These are phyloP conservation scores for Persicaria maculosa DNA, from an alignment of 148 eudicot genomes.

Conservation along the genomic window DNA sequence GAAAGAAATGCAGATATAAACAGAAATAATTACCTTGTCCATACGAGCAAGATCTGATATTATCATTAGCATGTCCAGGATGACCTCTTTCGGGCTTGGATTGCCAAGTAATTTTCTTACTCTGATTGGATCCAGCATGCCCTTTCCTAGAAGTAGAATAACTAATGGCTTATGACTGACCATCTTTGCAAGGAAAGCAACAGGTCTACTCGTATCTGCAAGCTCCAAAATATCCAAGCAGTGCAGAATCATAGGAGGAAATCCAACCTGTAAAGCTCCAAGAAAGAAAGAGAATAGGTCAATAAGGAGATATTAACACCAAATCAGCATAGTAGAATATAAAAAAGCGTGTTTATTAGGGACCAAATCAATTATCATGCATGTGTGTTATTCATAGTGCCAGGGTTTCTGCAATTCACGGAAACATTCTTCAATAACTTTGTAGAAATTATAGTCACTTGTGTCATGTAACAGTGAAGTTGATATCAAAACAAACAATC, in stretches of 20 bases:
- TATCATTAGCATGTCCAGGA: conserved; percentile 74
- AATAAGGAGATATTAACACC: not conserved
- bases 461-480: not conserved
- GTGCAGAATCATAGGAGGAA: conserved; percentile 58
- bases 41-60: conserved; percentile 95
- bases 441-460: not conserved
- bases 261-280: conserved; percentile 49
- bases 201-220: conserved; percentile 62
- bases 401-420: not conserved
- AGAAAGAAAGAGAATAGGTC: not conserved
- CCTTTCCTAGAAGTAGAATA: conserved; percentile 64
- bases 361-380: not conserved
- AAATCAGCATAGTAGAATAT: not conserved
- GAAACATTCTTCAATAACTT: not conserved
- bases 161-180: conserved; percentile 58
- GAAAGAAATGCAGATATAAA: not conserved
- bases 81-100: conserved; percentile 75
- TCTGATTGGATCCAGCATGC: conserved; percentile 71
- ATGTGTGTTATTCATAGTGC: not conserved
- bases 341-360: not conserved
- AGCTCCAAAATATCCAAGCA: conserved; percentile 77
- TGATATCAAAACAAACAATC: not conserved
- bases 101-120: conserved; percentile 57
- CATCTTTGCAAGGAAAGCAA: conserved; percentile 92
- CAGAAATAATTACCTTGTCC: conserved; percentile 62